phyloP scores from a whole-genome alignment of 805 yeast species.

The Wickerhamomyces xylosicus region DNA sequence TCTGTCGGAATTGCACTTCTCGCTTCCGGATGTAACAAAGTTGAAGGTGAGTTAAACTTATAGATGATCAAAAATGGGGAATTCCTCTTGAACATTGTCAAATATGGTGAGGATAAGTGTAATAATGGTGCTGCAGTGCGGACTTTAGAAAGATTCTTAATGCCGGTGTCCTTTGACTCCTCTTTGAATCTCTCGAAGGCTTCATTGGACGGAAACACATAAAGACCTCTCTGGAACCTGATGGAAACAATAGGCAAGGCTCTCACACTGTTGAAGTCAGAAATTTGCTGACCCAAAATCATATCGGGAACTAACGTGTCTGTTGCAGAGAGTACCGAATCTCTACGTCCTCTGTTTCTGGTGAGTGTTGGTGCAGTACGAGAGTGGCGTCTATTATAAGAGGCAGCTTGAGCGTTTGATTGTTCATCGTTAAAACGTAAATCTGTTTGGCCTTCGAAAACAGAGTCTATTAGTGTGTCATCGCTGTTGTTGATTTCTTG shows the following conservation, averaged over 20 bases:
- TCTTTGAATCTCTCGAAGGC: slow-evolving; percentile 19
- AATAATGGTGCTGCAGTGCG: slow-evolving; percentile 24
- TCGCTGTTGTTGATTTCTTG: too few relatives aligned
- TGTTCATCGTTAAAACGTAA: too few relatives aligned
- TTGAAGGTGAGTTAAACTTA: slow-evolving; percentile 13
- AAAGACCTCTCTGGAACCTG: slow-evolving; percentile 25
- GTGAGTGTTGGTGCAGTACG: too few relatives aligned
- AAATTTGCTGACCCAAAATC: slow-evolving; percentile 13
- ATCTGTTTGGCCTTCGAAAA: too few relatives aligned
- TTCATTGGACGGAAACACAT: slow-evolving; percentile 26
- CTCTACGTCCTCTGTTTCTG: background rate
- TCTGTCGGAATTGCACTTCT: too few relatives aligned
- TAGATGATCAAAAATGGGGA: slow-evolving; percentile 22
- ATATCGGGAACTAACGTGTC: slow-evolving; percentile 14
- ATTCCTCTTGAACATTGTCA: slow-evolving; percentile 20
- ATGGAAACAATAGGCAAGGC: slow-evolving; percentile 23
- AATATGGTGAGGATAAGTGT: slow-evolving; percentile 22
- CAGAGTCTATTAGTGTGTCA: too few relatives aligned
- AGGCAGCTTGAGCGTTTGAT: too few relatives aligned
- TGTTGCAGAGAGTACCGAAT: slow-evolving; percentile 3
- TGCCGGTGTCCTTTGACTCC: slow-evolving; percentile 18
- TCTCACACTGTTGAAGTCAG: slow-evolving; percentile 19
- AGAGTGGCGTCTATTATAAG: too few relatives aligned
- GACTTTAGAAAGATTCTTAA: slow-evolving; percentile 13
- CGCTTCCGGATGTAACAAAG: slow-evolving; percentile 1